Evolutionary conservation across 139 green algal genomes (phyloP).

Genomic region (Parachlorella kessleri): DNA sequence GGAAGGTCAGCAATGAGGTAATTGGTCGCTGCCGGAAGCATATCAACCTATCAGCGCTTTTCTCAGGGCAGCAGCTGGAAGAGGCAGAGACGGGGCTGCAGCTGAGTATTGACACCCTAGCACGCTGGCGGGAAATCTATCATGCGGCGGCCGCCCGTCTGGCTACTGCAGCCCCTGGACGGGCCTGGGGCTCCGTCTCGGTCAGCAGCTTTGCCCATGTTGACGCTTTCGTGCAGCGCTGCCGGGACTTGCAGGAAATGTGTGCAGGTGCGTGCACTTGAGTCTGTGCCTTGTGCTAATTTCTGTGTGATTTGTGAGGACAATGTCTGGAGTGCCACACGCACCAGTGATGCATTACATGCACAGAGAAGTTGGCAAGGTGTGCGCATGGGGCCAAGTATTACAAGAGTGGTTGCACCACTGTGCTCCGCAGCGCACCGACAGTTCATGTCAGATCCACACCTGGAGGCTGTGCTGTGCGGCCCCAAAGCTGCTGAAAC

Average conservation of each 20-base stretch:
- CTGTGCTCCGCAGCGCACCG: too few species aligned
- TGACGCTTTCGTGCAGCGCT: conserved; percentile 91
- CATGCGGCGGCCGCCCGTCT: background rate
- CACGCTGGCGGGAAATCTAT: conserved; percentile 30
- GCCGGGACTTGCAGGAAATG: conserved; percentile 87
- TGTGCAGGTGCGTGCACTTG: conserved; percentile 50
- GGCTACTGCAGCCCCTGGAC: conserved; percentile 5
- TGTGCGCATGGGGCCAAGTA: too few species aligned
- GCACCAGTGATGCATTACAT: too few species aligned
- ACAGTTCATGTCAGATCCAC: conserved; percentile 66
- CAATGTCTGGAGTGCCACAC: too few species aligned
- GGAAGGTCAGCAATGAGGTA: conserved; percentile 85
- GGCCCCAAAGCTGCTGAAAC: conserved; percentile 1
- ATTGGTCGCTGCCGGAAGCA: conserved; percentile 79
- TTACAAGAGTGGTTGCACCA: too few species aligned
- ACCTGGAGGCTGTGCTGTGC: background rate
- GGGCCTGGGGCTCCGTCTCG: conserved; percentile 73
- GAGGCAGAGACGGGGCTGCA: conserved; percentile 40
- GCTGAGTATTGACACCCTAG: conserved; percentile 43
- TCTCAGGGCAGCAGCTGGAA: conserved; percentile 55
- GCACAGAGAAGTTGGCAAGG: too few species aligned
- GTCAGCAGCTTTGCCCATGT: conserved; percentile 85
- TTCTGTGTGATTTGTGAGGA: too few species aligned
- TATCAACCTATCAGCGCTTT: conserved; percentile 73
- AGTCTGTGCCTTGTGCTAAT: background rate